Evolutionary conservation across 805 yeast species (phyloP).

Genomic region (Starmerella etchellsii): DNA sequence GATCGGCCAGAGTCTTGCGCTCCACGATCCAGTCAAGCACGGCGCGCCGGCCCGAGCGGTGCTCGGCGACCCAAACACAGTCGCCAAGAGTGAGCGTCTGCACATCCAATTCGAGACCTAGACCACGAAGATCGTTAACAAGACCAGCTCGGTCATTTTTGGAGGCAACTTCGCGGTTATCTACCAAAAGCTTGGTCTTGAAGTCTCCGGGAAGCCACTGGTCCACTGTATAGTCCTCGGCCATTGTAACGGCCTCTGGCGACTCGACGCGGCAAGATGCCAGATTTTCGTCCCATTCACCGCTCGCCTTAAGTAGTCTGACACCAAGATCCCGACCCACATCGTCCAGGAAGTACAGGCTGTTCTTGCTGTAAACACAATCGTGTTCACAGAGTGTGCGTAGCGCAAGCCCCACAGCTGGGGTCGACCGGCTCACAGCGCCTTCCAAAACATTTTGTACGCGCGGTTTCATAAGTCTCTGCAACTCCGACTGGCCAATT

Average conservation of each 20-base stretch:
- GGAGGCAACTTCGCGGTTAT: slow-evolving; percentile 71
- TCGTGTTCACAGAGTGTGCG: slow-evolving; percentile 51
- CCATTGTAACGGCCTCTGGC: neutral
- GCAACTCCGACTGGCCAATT: slow-evolving; percentile 47
- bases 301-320: slow-evolving; percentile 42
- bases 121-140: slow-evolving; percentile 36
- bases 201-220: slow-evolving; percentile 52
- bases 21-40: slow-evolving; percentile 77
- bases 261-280: neutral
- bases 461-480: slow-evolving; percentile 22
- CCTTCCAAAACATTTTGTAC: slow-evolving; percentile 15
- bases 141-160: slow-evolving; percentile 59
- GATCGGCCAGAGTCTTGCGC: slow-evolving; percentile 78
- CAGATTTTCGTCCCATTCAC: slow-evolving; percentile 30
- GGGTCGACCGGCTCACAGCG: slow-evolving; percentile 13
- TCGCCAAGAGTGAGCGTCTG: slow-evolving; percentile 71
- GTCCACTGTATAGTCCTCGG: slow-evolving; percentile 5
- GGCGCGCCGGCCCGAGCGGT: slow-evolving; percentile 49
- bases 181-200: slow-evolving; percentile 52
- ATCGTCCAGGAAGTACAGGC: slow-evolving; percentile 48
- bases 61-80: slow-evolving; percentile 73
- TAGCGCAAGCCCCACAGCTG: slow-evolving; percentile 25
- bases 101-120: slow-evolving; percentile 41
- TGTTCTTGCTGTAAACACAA: slow-evolving; percentile 35
- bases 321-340: slow-evolving; percentile 54